Evolutionary conservation across 306 rosid species (phyloP).

Genomic region (Pyrus betulifolia): DNA sequence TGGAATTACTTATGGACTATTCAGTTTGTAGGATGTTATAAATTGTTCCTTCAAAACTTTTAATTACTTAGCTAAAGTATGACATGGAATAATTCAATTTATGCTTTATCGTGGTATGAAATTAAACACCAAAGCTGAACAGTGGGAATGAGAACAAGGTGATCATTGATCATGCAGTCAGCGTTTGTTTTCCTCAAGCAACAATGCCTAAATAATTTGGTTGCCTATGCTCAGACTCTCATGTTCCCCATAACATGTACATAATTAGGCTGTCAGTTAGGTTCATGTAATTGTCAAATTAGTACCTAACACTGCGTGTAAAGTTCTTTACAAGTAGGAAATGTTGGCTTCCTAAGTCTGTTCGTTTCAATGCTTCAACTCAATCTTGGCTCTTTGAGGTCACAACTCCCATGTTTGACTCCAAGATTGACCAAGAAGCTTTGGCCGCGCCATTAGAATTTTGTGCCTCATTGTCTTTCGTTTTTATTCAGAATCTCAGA

Average conservation of each 20-base stretch:
- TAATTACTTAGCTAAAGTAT: not conserved
- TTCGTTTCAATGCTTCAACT: not conserved
- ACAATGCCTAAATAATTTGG: not conserved
- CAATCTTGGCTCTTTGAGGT: not conserved
- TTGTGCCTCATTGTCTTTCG: not conserved
- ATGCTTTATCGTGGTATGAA: not conserved
- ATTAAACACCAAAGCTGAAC: not conserved
- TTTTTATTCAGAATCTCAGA: not conserved
- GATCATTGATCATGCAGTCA: not conserved
- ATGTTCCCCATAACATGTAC: not conserved
- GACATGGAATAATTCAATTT: not conserved
- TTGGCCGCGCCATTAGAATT: not conserved
- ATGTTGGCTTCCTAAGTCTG: not conserved
- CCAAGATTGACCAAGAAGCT: not conserved
- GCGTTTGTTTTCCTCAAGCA: not conserved
- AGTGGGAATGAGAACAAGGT: not conserved
- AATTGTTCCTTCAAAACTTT: not conserved
- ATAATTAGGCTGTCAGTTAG: no score
- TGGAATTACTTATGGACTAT: not conserved
- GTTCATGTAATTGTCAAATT: no score
- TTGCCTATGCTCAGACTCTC: not conserved
- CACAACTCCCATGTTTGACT: not conserved
- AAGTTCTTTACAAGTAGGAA: not conserved
- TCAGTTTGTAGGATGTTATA: not conserved
- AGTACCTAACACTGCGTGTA: not conserved